These are phyloP conservation scores for Cytospora leucostoma DNA, from an alignment of 2,329 filamentous ascomycete genomes.

Conservation along the genomic window DNA sequence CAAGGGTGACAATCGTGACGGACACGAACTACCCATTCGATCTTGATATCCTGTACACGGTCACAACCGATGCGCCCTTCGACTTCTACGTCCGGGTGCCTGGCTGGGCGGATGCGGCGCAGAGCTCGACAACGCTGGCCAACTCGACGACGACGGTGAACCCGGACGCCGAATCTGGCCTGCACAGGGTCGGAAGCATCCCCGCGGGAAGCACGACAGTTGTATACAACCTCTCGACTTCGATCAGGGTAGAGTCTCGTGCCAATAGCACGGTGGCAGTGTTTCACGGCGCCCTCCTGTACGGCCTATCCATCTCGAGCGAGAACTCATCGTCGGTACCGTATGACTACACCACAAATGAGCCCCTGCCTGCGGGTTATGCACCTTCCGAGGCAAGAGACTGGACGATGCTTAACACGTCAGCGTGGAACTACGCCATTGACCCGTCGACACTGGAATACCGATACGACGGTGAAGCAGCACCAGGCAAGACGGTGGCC, in stretches of 20 bases:
- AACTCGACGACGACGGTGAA: constrained; percentile 25
- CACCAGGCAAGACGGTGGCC: constrained; percentile 24
- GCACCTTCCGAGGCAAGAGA: constrained; percentile 34
- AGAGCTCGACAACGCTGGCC: constrained; percentile 18
- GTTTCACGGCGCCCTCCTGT: constrained; percentile 37
- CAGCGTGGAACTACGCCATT: constrained; percentile 38
- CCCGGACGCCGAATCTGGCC: constrained; percentile 28
- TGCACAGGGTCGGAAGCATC: constrained; percentile 33
- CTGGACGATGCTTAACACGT: constrained; percentile 34
- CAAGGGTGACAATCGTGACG: constrained; percentile 44
- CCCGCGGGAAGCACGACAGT: constrained; percentile 29
- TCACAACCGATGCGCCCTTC: constrained; percentile 35
- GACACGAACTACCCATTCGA: constrained; percentile 50
- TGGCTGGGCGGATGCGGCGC: constrained; percentile 34
- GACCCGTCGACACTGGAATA: constrained; percentile 37
- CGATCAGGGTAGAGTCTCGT: constrained; percentile 34
- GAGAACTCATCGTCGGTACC: constrained; percentile 30
- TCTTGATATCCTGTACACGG: constrained; percentile 36
- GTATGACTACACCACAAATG: constrained; percentile 29
- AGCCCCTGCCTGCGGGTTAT: constrained; percentile 28
- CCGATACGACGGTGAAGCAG: constrained; percentile 20
- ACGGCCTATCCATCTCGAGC: constrained; percentile 36
- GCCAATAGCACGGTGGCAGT: constrained; percentile 37
- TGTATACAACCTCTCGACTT: constrained; percentile 32
- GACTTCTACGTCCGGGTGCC: constrained; percentile 39